Base-by-base conservation (phyloP, 78 protist genomes). In the Speleostelium caveatum region DNA sequence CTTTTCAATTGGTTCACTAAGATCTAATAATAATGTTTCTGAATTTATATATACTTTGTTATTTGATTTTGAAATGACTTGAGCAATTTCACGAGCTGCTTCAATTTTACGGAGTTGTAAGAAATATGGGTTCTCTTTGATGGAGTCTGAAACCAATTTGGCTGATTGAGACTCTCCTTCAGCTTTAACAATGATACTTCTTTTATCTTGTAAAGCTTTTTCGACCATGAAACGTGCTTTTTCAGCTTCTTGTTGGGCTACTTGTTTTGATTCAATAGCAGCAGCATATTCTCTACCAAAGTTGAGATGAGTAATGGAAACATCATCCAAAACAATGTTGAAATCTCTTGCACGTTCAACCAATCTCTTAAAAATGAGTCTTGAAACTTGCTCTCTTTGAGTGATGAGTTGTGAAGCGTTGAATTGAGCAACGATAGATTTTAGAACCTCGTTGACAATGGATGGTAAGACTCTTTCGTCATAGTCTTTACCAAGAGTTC, bases 111-210 rank as follows among this genome's bases (percentile, higher is more conserved):
- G 83, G n/a, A 97, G 94, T 86, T 93, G 93, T 12, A 97, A 35
- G 86, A 94, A 96, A 10, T 94, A 94, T 19, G 98, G 98, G 86
- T 97, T 96, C 56, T 95, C 58, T 45, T 69, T 65, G 62, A 96
- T 73, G 26, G 98, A 96, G 8, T 96, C 86, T 24, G 97, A 92
- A 41, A 98, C 93, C 32, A 98, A 67, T 87, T 67, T 16, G 6
- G 99, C 99, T 0, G 98, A 49, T 41, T 68, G 60, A n/a, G 99
- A 98, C 78, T 97, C 99, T 22, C 99, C 99, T 96, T 97, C 94
- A 1, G 99, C 99, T 63, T 71, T 71, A 72, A 98, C 95, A 77
- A 97, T 94, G 39, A 61, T 78, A 36, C 93, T 41, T 75, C 86
- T 55, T 61, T 97, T 96, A 45, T 97, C 99, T 80, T 97, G 98